Conservation (phyloP, 108 stramenopile species). For the Pseudonitzschia multiseries region DNA sequence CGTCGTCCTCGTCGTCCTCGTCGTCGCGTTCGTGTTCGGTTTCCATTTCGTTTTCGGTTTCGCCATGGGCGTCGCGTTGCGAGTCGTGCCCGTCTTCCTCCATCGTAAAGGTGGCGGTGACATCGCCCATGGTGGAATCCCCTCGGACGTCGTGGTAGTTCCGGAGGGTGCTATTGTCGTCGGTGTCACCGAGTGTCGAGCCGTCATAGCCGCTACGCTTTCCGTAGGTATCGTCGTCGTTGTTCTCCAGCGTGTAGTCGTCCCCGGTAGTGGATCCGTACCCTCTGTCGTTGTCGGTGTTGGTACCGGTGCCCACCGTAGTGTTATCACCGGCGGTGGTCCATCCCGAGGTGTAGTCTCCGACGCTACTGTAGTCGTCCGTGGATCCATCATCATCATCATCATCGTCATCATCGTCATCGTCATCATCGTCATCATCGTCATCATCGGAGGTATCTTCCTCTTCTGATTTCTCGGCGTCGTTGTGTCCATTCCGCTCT, state of each 20-base stretch:
- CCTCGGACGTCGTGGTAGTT: not conserved
- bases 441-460: not conserved
- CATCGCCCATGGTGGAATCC: not conserved
- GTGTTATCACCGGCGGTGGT: not conserved
- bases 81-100: too few relatives aligned
- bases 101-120: not conserved
- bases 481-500: too few relatives aligned
- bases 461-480: not conserved
- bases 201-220: not conserved
- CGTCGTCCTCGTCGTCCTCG: too few relatives aligned
- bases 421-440: not conserved
- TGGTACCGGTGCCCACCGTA: not conserved
- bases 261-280: not conserved
- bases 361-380: not conserved
- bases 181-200: not conserved
- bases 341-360: not conserved
- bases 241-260: not conserved
- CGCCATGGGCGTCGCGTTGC: too few relatives aligned
- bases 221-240: not conserved
- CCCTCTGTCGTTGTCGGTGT: not conserved
- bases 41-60: too few relatives aligned
- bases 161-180: not conserved
- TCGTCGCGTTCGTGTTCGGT: too few relatives aligned
- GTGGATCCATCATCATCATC: not conserved
- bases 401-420: not conserved